Base-by-base conservation (phyloP, 768 basidiomycete genomes). In the Trametopsis cervina region DNA sequence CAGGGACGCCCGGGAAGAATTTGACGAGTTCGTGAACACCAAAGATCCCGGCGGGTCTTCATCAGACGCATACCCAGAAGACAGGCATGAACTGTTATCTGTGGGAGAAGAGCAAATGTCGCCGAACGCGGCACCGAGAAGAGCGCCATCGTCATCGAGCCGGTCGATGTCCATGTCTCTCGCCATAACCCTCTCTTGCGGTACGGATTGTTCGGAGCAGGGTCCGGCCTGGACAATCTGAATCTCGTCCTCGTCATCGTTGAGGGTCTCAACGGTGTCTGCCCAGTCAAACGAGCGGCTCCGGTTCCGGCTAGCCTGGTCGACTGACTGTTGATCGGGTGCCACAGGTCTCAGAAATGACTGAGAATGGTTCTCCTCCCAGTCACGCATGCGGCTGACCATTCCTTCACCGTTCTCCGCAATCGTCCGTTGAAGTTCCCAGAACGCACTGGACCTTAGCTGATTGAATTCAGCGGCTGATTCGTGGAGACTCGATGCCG, bases 311-410 rank as follows among this genome's bases (percentile, higher is more conserved):
- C 27, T 44, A 24, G 22, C 44, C 37, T 24, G 18, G 6, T 36
- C 25, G 39, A 17, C 44, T 18, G 45, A 15, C 23, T 42, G 41
- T 35, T 9, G n/a, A 22, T 22, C 39, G 39, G 7, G 39, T 7
- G 15, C 10, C 7, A 40, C 39, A n/a, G 39, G 9, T 18, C 10
- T 22, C 39, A n/a, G 18, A 40, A 35, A 20, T n/a, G 20, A 66
- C 49, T 66, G 65, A 29, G 74, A 74, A 47, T 78, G 69, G 21
- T 71, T 69, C 42, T 70, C 64, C 61, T 87, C 85, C 59, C 80
- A 83, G 54, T 85, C 79, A 47, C 81, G 81, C 85, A 88, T 87
- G 44, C 81, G 79, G 47, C 70, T 75, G 11, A 88, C 73, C 41
- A 87, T 72, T 5, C 80, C 77, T 55, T 87, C 83, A 17, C 81